Percentiles rank a stretch among this genome's conserved stretches.
Conservation (phyloP, 495 filamentous ascomycete genomes). For the Aspergillus coremiiformis region DNA sequence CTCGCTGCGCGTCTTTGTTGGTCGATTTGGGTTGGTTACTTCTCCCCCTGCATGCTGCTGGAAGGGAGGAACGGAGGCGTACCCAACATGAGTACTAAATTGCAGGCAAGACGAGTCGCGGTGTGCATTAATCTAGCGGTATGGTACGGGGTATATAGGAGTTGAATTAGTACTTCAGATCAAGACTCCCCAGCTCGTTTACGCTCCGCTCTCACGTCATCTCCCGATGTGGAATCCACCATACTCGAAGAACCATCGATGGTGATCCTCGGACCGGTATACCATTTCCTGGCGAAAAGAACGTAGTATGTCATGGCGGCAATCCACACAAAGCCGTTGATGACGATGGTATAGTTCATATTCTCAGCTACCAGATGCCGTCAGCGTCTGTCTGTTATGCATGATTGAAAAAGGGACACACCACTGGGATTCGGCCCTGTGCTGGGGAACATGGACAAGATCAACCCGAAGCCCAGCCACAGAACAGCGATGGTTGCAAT, state of each 20-base stretch:
- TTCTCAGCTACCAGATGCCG: constrained; percentile 15
- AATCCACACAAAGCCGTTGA: constrained; percentile 57
- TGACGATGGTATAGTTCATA: constrained; percentile 64
- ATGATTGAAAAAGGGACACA: constrained; percentile 15
- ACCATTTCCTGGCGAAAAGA: constrained; percentile 62
- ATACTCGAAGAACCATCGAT: constrained; percentile 30
- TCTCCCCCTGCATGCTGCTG: no score
- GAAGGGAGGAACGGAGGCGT: no score
- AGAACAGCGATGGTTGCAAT: constrained; percentile 45
- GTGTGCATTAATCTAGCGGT: no score
- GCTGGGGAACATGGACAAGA: constrained; percentile 49
- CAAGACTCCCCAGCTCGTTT: background rate
- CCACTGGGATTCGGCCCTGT: constrained; percentile 44
- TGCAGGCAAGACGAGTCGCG: no score
- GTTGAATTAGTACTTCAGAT: background rate
- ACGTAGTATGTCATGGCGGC: constrained; percentile 57
- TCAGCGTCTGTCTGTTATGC: background rate
- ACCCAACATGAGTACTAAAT: no score
- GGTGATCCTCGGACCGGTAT: constrained; percentile 66
- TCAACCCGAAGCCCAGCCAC: constrained; percentile 48
- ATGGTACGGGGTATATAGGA: background rate
- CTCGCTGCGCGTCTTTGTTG: no score
- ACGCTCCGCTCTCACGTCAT: background rate
- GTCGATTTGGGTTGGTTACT: no score
- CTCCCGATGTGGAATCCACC: background rate